phyloP scores from a whole-genome alignment of 192 early-diverging fungal species.

The Podila horticola region DNA sequence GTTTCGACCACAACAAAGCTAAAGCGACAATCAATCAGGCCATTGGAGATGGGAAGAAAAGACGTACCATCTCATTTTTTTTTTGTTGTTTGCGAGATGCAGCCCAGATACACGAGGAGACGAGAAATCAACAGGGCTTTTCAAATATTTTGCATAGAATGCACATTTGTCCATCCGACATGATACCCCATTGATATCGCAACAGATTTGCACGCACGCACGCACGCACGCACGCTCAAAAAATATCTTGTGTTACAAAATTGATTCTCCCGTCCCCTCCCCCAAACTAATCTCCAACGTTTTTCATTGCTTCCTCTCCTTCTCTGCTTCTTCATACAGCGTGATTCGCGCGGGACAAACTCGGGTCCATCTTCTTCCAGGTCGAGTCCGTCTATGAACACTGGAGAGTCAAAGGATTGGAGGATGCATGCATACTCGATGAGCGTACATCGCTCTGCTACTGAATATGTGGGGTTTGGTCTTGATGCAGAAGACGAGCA shows the following conservation, averaged over 20 bases:
- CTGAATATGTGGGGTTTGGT: conserved; percentile 34
- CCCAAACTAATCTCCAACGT: background rate
- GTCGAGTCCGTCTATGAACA: conserved; percentile 9
- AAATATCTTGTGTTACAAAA: background rate
- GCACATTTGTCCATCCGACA: too few species aligned
- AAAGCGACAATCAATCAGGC: too few species aligned
- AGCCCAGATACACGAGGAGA: too few species aligned
- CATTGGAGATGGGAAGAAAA: too few species aligned
- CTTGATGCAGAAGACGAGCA: conserved; percentile 23
- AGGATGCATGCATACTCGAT: too few species aligned
- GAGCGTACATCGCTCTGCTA: conserved; percentile 11
- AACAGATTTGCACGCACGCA: background rate
- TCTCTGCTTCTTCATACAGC: conserved; percentile 7
- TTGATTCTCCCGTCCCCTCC: background rate
- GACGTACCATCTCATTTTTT: too few species aligned
- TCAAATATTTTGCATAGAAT: too few species aligned
- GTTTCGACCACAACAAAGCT: too few species aligned
- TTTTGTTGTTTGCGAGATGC: too few species aligned
- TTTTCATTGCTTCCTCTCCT: background rate
- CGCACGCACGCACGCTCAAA: background rate
- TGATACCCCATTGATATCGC: background rate
- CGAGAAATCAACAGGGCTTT: too few species aligned
- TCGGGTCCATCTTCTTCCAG: conserved; percentile 22
- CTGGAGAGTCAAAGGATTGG: conserved; percentile 18
- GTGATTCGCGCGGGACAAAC: conserved; percentile 20